Percentiles rank a stretch among this genome's conserved stretches.
phyloP scores from a whole-genome alignment of 306 rosid genomes.

The Dryas octopetala region DNA sequence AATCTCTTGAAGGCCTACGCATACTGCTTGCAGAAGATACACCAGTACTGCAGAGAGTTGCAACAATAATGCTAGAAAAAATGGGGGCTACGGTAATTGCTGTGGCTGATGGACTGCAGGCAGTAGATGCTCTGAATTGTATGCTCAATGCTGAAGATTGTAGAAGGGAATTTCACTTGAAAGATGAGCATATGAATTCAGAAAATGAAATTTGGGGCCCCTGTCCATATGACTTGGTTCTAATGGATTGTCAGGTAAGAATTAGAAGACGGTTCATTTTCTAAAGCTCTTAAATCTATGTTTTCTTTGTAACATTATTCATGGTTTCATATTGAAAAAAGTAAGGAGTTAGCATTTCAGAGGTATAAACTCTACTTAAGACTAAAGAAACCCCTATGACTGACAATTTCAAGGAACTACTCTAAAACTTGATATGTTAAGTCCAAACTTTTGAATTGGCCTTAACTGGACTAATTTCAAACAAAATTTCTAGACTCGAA shows the following conservation, averaged over 20 bases:
- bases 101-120: constrained; percentile 86
- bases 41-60: constrained; percentile 92
- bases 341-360: neutral
- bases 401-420: neutral
- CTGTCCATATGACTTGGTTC: constrained; percentile 70
- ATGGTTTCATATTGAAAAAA: neutral
- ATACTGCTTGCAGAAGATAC: constrained; percentile 95
- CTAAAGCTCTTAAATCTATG: neutral
- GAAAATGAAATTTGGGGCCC: constrained; percentile 40
- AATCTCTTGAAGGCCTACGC: constrained; percentile 77
- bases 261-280: neutral
- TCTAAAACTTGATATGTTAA: neutral
- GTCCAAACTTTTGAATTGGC: neutral
- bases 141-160: constrained; percentile 45
- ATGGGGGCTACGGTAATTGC: constrained; percentile 91
- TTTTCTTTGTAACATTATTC: neutral
- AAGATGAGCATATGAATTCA: constrained; percentile 43
- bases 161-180: constrained; percentile 39
- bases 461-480: too few relatives aligned
- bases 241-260: constrained; percentile 99
- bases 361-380: too few relatives aligned
- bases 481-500: neutral
- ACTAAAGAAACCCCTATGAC: too few relatives aligned
- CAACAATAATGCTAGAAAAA: constrained; percentile 95
- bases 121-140: constrained; percentile 78